phyloP scores from a whole-genome alignment of 2,329 filamentous ascomycete species.

The Ramichloridium luteum region DNA sequence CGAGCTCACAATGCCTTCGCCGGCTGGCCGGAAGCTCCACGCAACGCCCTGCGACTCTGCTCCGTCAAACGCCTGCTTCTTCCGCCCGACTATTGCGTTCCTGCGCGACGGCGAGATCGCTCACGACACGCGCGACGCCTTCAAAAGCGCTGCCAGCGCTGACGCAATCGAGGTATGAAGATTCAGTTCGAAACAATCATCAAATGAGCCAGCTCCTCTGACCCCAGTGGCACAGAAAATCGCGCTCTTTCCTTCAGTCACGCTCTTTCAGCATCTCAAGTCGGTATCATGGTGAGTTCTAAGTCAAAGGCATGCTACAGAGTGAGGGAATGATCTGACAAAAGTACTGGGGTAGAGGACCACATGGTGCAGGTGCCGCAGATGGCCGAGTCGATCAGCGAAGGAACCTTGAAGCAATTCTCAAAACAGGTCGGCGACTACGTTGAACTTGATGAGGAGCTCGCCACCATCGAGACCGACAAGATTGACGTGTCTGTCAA shows the following conservation, averaged over 20 bases:
- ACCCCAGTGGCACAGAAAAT: too few species aligned
- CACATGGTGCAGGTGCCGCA: slow-evolving; percentile 84
- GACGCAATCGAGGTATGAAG: slow-evolving; percentile 13
- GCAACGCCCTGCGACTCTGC: slow-evolving; percentile 16
- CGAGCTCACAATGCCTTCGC: slow-evolving; percentile 28
- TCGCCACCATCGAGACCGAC: slow-evolving; percentile 97
- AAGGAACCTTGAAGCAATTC: slow-evolving; percentile 93
- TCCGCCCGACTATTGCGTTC: slow-evolving; percentile 16
- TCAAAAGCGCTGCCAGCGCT: slow-evolving; percentile 12
- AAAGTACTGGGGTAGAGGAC: slow-evolving; percentile 47
- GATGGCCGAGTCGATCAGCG: slow-evolving; percentile 98
- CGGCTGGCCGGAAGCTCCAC: slow-evolving; percentile 20
- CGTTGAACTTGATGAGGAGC: slow-evolving; percentile 92
- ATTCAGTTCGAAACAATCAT: too few species aligned
- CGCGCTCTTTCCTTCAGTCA: slow-evolving; percentile 16
- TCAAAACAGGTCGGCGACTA: slow-evolving; percentile 86
- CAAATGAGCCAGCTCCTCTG: too few species aligned
- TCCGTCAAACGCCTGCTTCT: slow-evolving; percentile 17
- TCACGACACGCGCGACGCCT: slow-evolving; percentile 13
- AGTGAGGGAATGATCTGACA: background rate
- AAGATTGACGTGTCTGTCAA: slow-evolving; percentile 99
- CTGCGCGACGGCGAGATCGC: slow-evolving; percentile 12
- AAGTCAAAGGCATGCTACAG: background rate
- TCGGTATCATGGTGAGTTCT: slow-evolving; percentile 22
- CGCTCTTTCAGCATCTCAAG: slow-evolving; percentile 24